Base-by-base conservation (phyloP, 2,329 filamentous ascomycete species). In the Ophiostoma pallidulum region DNA sequence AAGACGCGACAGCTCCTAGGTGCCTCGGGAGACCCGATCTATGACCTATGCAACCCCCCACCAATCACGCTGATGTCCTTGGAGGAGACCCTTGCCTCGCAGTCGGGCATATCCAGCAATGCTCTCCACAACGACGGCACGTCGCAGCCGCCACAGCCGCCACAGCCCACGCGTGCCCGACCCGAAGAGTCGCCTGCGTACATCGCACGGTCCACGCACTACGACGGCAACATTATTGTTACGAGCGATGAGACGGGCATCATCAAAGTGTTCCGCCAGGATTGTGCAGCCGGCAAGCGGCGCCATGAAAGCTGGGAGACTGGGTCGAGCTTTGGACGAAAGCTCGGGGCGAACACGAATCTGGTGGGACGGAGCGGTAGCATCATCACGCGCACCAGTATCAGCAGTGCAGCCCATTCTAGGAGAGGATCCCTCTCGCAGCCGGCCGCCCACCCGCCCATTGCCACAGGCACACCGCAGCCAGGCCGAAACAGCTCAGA, bases 251-350 rank as follows among this genome's bases (percentile, higher is more conserved):
- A 88, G 57, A 81, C 80, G 0, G 92, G 92, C 31, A 78, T 80
- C 22, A 92, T 98, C 66, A 96, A 96, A 62, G 84, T 97, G 1
- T 96, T 96, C 61, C 79, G 92, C 18, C 91, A 97, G 64, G 92
- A 98, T 61, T 96, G 91, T 60, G 92, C 91, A 0, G 87, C 77
- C 57, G 66, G 73, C 41, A 95, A 94, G 64, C 81, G 91, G 5
- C 75, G 78, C 47, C 76, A 81, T 49, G 86, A 89, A 47, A 77
- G 74, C 32, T 91, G 84, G 83, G 88, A 95, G 56, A 80, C 82
- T 0, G 75, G 77, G 1, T 91, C 85, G 14, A 79, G 79, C 8
- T 84, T 94, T 57, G 89, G 86, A 9, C 80, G 79, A 54, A 81
- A 79, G 56, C 66, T 86, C 40, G 64, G 75, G 12, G 73, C 72